Percentiles rank a stretch among this genome's conserved stretches.
These are phyloP conservation scores for Rhodamnia rubescens DNA, from an alignment of 345 rosid genomes.

Conservation along the genomic window DNA sequence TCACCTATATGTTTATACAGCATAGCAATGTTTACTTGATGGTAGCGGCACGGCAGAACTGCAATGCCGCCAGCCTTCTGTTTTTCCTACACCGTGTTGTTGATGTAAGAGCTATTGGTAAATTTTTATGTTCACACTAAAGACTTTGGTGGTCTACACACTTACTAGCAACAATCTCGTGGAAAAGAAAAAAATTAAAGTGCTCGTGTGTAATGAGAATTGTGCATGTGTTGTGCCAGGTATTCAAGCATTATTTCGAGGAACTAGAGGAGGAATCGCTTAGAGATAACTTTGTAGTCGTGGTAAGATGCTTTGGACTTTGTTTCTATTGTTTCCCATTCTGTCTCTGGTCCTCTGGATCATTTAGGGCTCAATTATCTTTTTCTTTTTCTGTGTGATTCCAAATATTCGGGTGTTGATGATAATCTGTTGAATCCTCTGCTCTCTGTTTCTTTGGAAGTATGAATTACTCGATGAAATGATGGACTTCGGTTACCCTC, in stretches of 20 bases:
- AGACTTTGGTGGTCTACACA: neutral
- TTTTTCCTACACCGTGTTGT: slow-evolving; percentile 83
- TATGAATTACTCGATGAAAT: slow-evolving; percentile 98
- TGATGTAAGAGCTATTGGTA: slow-evolving; percentile 50
- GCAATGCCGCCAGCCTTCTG: slow-evolving; percentile 92
- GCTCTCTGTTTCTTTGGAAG: slow-evolving; percentile 26
- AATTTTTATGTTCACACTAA: neutral
- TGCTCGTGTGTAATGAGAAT: neutral
- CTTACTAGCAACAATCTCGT: neutral
- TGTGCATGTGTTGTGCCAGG: slow-evolving; percentile 21
- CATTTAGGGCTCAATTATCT: neutral
- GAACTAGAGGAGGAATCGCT: slow-evolving; percentile 94
- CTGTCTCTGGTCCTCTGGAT: neutral
- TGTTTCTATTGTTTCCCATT: neutral
- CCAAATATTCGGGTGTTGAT: neutral
- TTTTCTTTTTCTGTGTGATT: neutral
- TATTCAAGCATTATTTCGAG: slow-evolving; percentile 96
- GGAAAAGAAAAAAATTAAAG: neutral
- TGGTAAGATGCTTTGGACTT: slow-evolving; percentile 39
- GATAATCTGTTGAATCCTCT: neutral
- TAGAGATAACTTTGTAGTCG: slow-evolving; percentile 96
- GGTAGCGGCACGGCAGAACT: slow-evolving; percentile 88
- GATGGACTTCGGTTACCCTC: slow-evolving; percentile 98
- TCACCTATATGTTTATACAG: slow-evolving; percentile 85
- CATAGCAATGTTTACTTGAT: slow-evolving; percentile 88